Base-by-base conservation (phyloP, 495 filamentous ascomycete genomes). In the Penicillium arizonense region DNA sequence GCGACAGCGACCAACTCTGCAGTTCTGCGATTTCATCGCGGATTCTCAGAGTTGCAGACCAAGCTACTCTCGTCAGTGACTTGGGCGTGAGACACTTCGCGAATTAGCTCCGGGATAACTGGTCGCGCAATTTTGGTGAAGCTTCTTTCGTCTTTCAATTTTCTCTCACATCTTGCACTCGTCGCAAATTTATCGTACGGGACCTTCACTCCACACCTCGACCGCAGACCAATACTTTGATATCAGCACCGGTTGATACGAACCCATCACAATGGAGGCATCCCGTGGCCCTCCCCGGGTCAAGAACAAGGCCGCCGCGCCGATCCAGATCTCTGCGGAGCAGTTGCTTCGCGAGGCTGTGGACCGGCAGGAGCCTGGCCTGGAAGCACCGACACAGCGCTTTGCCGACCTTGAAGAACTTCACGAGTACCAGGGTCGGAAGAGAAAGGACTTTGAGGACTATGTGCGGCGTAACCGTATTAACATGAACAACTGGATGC, bases 401-500 rank as follows among this genome's bases (percentile, higher is more conserved):
- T 97, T 98, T 53, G 90, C 89, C 45, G 94, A 98, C 64, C 82
- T 98, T 63, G 94, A 98, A 77, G 94, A 98, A 78, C 81, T 98
- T 36, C 93, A 97, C 76, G 94, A 97, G 70, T 96, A 89, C 74
- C 94, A 97, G 63, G 93, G 91, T 45, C 83, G 94, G 47, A 97
- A 97, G 73, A 78, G 94, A 58, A 95, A 91, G 70, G 94, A 97
- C 63, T 98, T 96, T 62, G 94, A 98, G 69, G 89, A 96, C 78
- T 97, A 96, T 88, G 90, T 97, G 44, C 87, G 90, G 52, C 89
- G 95, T 45, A 97, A 97, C 64, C 74, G 92, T 59, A 80, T 97
- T 62, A 96, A 96, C 57, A 91, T 97, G 81, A 94, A 94, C 71
- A 97, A 98, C 68, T 98, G 94, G 94, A 91, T 96, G 84, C 87